phyloP scores from a whole-genome alignment of 1,284 basidiomycete species.

The Naganishia liquefaciens region DNA sequence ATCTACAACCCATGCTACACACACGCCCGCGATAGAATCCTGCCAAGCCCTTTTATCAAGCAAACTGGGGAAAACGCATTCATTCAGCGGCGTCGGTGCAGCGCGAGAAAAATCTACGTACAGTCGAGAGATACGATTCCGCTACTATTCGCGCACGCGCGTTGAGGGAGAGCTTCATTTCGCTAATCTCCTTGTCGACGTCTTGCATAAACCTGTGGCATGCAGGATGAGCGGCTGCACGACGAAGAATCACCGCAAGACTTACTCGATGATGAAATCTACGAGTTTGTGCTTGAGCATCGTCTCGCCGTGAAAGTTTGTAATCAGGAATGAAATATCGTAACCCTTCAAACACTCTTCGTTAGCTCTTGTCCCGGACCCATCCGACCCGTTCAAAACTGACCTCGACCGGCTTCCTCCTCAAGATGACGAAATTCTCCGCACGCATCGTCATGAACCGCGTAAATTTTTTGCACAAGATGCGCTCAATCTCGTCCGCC shows the following conservation, averaged over 20 bases:
- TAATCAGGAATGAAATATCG: conserved; percentile 98
- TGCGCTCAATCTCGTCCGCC: conserved; percentile 97
- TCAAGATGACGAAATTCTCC: conserved; percentile 92
- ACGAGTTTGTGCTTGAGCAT: conserved; percentile 99
- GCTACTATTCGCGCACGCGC: conserved; percentile 96
- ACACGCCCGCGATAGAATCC: background rate
- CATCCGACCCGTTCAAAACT: conserved; percentile 43
- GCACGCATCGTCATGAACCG: conserved; percentile 98
- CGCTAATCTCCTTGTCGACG: conserved; percentile 66
- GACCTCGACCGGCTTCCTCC: conserved; percentile 87
- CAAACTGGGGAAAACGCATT: background rate
- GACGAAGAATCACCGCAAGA: conserved; percentile 2
- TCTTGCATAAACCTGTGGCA: conserved; percentile 91
- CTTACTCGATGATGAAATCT: conserved; percentile 96
- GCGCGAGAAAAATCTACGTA: background rate
- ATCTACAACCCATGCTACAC: conserved; percentile 21
- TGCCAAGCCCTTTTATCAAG: background rate
- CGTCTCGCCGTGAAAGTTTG: conserved; percentile 92
- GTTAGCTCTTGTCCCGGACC: background rate
- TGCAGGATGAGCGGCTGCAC: background rate
- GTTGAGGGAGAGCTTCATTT: conserved; percentile 73
- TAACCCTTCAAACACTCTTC: conserved; percentile 68
- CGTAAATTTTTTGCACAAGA: conserved; percentile 98
- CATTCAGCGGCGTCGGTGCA: background rate
- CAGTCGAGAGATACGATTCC: conserved; percentile 59